phyloP scores from a whole-genome alignment of 1,284 basidiomycete species.

The Cryptococcus sp. region DNA sequence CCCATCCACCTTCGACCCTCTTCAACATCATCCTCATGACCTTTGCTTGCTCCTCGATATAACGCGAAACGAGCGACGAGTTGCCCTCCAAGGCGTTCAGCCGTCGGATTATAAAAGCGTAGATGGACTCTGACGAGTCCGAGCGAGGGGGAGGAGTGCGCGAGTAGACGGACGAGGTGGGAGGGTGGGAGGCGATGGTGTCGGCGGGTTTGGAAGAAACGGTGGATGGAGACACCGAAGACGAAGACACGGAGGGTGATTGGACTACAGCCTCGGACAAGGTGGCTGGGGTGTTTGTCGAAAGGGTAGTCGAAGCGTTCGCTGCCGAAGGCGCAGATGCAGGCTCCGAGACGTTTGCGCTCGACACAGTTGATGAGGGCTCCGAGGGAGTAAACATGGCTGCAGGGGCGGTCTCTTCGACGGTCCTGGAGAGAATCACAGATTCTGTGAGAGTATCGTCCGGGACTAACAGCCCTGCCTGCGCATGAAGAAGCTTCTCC shows the following conservation, averaged over 20 bases:
- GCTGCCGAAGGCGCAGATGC: too few relatives aligned
- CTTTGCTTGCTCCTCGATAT: slow-evolving; percentile 84
- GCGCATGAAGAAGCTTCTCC: slow-evolving; percentile 37
- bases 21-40: slow-evolving; percentile 72
- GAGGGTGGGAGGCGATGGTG: slow-evolving; percentile 5
- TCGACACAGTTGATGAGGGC: background rate
- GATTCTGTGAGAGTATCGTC: slow-evolving; percentile 14
- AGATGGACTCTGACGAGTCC: slow-evolving; percentile 86
- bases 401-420: background rate
- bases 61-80: slow-evolving; percentile 78
- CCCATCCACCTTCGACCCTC: slow-evolving; percentile 58
- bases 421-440: slow-evolving; percentile 9
- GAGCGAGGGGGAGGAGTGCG: slow-evolving; percentile 26
- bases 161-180: slow-evolving; percentile 13
- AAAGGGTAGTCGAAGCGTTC: too few relatives aligned
- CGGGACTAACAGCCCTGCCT: slow-evolving; percentile 24
- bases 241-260: slow-evolving; percentile 1
- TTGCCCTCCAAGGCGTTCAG: slow-evolving; percentile 81
- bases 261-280: background rate
- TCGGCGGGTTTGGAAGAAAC: background rate
- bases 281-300: background rate
- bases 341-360: too few relatives aligned
- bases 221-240: background rate
- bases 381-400: background rate
- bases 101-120: slow-evolving; percentile 92